Conservation (phyloP, 305 asterid genomes). For the Petunia hybrid region DNA sequence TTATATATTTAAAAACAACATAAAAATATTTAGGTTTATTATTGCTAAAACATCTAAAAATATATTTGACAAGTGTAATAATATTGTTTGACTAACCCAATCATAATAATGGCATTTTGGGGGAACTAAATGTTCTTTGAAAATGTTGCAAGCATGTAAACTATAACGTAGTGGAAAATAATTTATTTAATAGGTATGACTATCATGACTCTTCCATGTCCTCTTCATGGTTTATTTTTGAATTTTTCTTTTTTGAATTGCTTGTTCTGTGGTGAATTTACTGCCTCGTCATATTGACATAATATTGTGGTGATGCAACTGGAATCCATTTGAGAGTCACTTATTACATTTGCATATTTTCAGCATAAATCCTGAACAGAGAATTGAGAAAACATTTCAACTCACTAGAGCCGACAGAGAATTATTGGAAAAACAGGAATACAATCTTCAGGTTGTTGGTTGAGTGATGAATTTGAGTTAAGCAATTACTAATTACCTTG, state of each 20-base stretch:
- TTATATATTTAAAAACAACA: neutral
- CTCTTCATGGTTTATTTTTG: neutral
- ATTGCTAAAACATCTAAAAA: slow-evolving; percentile 6
- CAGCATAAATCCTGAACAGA: slow-evolving; percentile 82
- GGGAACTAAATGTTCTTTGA: neutral
- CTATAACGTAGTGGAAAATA: neutral
- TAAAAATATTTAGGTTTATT: neutral
- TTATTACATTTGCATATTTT: neutral
- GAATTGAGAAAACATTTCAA: slow-evolving; percentile 83
- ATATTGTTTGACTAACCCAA: slow-evolving; percentile 6
- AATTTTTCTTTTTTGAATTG: slow-evolving; percentile 12
- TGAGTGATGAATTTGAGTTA: neutral
- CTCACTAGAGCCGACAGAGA: slow-evolving; percentile 84
- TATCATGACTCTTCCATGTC: neutral
- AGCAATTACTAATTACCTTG: neutral
- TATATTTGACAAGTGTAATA: neutral
- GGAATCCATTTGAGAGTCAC: neutral
- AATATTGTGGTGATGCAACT: slow-evolving; percentile 23
- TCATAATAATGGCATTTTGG: neutral
- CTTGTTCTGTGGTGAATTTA: slow-evolving; percentile 11
- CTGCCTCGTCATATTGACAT: neutral
- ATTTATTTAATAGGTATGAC: neutral
- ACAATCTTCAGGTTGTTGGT: slow-evolving; percentile 84
- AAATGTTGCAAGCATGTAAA: neutral
- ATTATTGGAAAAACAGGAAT: slow-evolving; percentile 75